These are phyloP conservation scores for Danielozyma ontarioensis DNA, from an alignment of 805 yeast species.

Conservation along the genomic window DNA sequence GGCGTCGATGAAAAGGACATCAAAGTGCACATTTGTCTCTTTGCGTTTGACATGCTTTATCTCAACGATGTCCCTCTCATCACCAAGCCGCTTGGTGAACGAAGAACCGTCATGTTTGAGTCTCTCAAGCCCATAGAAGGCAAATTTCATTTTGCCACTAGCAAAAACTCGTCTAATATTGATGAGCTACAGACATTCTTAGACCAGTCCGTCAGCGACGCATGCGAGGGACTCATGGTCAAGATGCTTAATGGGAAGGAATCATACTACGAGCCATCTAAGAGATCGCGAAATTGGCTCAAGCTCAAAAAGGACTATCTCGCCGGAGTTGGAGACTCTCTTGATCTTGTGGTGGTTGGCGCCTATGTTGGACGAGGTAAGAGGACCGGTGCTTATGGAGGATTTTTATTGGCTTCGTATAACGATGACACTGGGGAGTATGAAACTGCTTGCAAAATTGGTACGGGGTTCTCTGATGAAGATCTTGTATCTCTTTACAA, in stretches of 20 bases:
- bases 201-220: constrained; percentile 82
- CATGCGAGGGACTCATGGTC: constrained; percentile 96
- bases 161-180: constrained; percentile 61
- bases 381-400: constrained; percentile 93
- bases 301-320: constrained; percentile 92
- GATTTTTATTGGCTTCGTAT: constrained; percentile 85
- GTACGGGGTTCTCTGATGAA: constrained; percentile 94
- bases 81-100: constrained; percentile 58
- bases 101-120: constrained; percentile 57
- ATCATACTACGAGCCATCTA: constrained; percentile 87
- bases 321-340: constrained; percentile 92
- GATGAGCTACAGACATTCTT: constrained; percentile 77
- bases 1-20: constrained; percentile 85
- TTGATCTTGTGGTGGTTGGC: constrained; percentile 90
- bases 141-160: constrained; percentile 75
- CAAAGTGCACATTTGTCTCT: constrained; percentile 85
- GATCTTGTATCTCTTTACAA: constrained; percentile 57
- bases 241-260: constrained; percentile 79
- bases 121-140: constrained; percentile 63
- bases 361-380: constrained; percentile 93
- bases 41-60: constrained; percentile 83
- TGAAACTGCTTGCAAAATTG: constrained; percentile 94
- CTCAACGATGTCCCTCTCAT: constrained; percentile 70
- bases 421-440: constrained; percentile 88
- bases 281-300: constrained; percentile 92